phyloP scores from a whole-genome alignment of 2,329 filamentous ascomycete species.

The Apiospora marii region DNA sequence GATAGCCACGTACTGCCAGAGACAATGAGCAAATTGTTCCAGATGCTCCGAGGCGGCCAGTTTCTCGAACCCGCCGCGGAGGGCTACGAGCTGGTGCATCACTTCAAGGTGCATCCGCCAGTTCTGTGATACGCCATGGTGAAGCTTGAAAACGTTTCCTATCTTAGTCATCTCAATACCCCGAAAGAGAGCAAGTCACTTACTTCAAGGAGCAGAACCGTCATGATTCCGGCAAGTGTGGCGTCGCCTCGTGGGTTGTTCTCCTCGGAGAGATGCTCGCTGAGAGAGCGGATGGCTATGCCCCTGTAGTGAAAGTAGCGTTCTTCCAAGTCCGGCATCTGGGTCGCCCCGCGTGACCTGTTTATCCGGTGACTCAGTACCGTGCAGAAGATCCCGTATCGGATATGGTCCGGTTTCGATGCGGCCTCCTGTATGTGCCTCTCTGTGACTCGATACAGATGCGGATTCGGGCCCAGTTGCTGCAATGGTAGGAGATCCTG shows the following conservation, averaged over 20 bases:
- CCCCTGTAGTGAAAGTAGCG: conserved; percentile 43
- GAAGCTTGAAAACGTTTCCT: conserved; percentile 32
- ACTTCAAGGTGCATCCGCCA: conserved; percentile 48
- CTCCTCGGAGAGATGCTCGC: conserved; percentile 35
- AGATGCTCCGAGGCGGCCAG: conserved; percentile 32
- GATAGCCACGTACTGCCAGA: conserved; percentile 36
- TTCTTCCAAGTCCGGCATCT: conserved; percentile 32
- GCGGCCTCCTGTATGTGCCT: conserved; percentile 31
- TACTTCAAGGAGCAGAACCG: conserved; percentile 44
- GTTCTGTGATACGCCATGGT: conserved; percentile 40
- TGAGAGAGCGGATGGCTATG: conserved; percentile 42
- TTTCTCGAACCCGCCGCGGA: conserved; percentile 43
- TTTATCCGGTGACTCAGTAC: conserved; percentile 45
- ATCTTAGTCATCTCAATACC: conserved; percentile 13
- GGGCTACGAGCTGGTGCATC: conserved; percentile 40
- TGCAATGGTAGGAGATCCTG: conserved; percentile 34
- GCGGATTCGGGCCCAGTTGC: conserved; percentile 37
- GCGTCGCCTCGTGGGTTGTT: conserved; percentile 35
- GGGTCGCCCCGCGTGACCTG: conserved; percentile 31
- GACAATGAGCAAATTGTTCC: conserved; percentile 37
- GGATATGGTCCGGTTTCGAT: conserved; percentile 39
- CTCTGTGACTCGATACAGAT: conserved; percentile 39
- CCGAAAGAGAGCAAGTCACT: conserved; percentile 26
- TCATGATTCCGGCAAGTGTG: conserved; percentile 43
- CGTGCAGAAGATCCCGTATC: conserved; percentile 42